Evolutionary conservation across 106 monocot genomes (phyloP).

Genomic region (Chionographis japonica): DNA sequence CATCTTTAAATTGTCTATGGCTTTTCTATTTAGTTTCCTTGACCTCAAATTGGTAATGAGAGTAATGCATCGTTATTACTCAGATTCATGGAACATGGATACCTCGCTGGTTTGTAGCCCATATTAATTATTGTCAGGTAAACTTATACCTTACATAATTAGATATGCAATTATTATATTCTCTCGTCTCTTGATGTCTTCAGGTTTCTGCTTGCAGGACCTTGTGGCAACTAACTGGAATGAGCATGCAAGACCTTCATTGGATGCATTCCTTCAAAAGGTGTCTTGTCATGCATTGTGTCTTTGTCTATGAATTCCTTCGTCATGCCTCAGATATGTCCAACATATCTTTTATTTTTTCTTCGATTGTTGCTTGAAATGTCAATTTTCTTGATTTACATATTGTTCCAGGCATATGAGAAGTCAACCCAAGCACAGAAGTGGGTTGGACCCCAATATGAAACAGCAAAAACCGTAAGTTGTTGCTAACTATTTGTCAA

Average conservation of each 20-base stretch:
- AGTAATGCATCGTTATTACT: neutral
- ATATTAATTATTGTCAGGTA: conserved; percentile 47
- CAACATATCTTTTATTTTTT: neutral
- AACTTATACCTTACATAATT: neutral
- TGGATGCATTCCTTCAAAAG: conserved; percentile 50
- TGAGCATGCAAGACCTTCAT: conserved; percentile 63
- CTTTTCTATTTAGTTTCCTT: no score
- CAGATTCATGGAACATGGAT: conserved; percentile 95
- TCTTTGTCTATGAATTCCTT: neutral
- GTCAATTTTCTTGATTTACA: neutral
- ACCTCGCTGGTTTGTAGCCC: conserved; percentile 80
- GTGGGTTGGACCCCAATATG: conserved; percentile 62
- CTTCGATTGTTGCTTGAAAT: neutral
- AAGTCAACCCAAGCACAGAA: conserved; percentile 17
- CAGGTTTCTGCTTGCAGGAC: conserved; percentile 28
- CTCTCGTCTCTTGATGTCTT: neutral
- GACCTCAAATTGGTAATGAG: no score
- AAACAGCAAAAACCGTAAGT: conserved; percentile 71
- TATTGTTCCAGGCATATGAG: conserved; percentile 20
- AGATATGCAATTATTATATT: neutral
- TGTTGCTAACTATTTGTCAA: neutral
- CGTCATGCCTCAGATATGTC: neutral
- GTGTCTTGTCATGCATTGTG: conserved; percentile 13
- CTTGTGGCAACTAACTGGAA: conserved; percentile 54
- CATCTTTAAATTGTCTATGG: neutral